Percentiles rank a stretch among this genome's conserved stretches.
Evolutionary conservation across 805 yeast genomes (phyloP).

Genomic region (Kockiozyma suomiensis): DNA sequence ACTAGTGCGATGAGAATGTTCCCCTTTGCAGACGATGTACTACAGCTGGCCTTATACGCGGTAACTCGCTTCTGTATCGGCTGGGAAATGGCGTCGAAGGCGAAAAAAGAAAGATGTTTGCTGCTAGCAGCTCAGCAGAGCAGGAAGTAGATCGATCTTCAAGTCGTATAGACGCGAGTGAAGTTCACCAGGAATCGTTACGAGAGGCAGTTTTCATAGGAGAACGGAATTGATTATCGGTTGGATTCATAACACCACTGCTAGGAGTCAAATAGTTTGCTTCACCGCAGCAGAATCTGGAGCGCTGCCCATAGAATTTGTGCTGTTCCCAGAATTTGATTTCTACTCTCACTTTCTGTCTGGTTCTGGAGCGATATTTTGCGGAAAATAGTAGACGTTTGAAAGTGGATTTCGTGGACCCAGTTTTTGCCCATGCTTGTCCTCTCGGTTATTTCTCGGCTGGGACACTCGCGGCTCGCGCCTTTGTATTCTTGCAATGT

Average conservation of each 20-base stretch:
- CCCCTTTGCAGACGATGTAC: slow-evolving; percentile 14
- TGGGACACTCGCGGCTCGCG: slow-evolving; percentile 19
- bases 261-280: slow-evolving; percentile 2
- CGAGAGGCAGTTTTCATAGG: not conserved
- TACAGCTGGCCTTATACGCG: not conserved
- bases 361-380: slow-evolving; percentile 2
- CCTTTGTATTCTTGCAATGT: slow-evolving; percentile 12
- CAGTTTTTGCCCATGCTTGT: slow-evolving; percentile 14
- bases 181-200: not conserved
- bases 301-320: slow-evolving; percentile 7
- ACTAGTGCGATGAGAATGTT: slow-evolving; percentile 21
- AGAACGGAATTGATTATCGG: not conserved
- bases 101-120: not conserved
- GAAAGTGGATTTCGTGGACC: slow-evolving; percentile 1
- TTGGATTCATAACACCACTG: not conserved
- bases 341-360: slow-evolving; percentile 9
- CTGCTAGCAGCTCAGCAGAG: not conserved
- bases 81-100: not conserved
- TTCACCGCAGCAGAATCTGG: not conserved
- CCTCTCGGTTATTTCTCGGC: slow-evolving; percentile 7
- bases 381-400: not conserved
- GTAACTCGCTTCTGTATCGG: not conserved
- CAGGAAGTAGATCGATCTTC: not conserved
- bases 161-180: not conserved
- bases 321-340: slow-evolving; percentile 18